Base-by-base conservation (phyloP, 306 rosid genomes). In the Castanea sativa region DNA sequence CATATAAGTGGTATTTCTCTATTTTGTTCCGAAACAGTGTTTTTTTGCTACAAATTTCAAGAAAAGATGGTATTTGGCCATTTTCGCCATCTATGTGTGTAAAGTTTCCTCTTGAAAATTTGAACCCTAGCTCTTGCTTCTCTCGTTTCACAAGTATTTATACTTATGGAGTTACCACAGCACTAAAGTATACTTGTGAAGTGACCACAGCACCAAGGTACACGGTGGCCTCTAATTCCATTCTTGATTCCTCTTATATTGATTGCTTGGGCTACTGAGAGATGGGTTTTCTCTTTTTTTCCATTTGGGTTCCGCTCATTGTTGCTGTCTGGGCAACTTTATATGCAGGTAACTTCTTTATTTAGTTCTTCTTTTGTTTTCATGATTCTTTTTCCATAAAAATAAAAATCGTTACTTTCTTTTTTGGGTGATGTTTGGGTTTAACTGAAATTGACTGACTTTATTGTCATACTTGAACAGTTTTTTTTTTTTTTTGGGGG, bases 271-370 rank as follows among this genome's bases (percentile, higher is more conserved):
- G 89, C 64, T 67, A 27, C 92, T 79, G 99, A 95, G 86, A 91
- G 83, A 85, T 95, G 98, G 99, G 27, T 93, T 56, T 88, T 92
- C 81, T 83, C 97, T 78, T 85, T 25, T 25, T 90, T 78, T 90
- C 99, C 71, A 91, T 83, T 68, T 95, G 97, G 98, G 88, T 95
- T 83, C 97, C 94, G 13, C 85, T 95, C 45, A 87, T 71, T 9
- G 85, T 88, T 70, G 98, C 94, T 53, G 93, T 92, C 0, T 93
- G 96, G 98, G 85, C 91, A 6, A 88, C 97, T 56, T 1, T 25
- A 25, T 25, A n/a, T 89, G 30, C 97, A 95, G 98, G 99, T 95
- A 53, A 41, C 43, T 20, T 35, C 1, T 75, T 19, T 75, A n/a
- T 73, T 25, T 25, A 6, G 15, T 53, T 11, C 5, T 21, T 2